Evolutionary conservation across 2,329 filamentous ascomycete genomes (phyloP).

Genomic region (Didymella lethalis): DNA sequence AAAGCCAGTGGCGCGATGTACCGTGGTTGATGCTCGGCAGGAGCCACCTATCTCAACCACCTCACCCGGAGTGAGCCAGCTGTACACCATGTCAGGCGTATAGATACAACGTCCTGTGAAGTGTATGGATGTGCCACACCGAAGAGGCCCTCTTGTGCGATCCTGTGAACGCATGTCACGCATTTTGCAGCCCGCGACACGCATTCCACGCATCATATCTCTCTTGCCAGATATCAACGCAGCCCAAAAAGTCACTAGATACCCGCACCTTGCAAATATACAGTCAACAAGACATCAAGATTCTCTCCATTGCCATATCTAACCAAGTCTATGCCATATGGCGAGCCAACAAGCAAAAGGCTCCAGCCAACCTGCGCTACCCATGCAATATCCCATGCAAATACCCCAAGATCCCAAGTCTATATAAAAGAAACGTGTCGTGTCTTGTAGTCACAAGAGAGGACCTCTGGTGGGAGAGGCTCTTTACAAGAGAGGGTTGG

Average conservation of each 20-base stretch:
- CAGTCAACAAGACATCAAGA: background rate
- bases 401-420: slow-evolving; percentile 19
- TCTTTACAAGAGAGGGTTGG: slow-evolving; percentile 68
- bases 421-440: slow-evolving; percentile 15
- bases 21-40: slow-evolving; percentile 41
- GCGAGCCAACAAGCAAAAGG: slow-evolving; percentile 22
- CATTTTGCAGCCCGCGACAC: background rate
- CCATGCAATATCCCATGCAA: slow-evolving; percentile 25
- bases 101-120: background rate
- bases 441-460: background rate
- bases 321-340: slow-evolving; percentile 37
- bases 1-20: slow-evolving; percentile 28
- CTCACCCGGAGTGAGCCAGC: background rate
- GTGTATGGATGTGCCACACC: background rate
- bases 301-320: slow-evolving; percentile 16
- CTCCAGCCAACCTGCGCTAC: slow-evolving; percentile 30
- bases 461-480: background rate
- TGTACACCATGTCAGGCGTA: background rate
- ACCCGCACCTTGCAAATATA: background rate
- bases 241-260: background rate
- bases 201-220: background rate
- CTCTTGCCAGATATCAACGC: background rate
- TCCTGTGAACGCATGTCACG: background rate
- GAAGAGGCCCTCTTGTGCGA: background rate
- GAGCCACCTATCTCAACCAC: slow-evolving; percentile 33